Percentiles rank a stretch among this genome's conserved stretches.
Evolutionary conservation across 106 monocot genomes (phyloP).

Genomic region (Dioscorea dumetorum): DNA sequence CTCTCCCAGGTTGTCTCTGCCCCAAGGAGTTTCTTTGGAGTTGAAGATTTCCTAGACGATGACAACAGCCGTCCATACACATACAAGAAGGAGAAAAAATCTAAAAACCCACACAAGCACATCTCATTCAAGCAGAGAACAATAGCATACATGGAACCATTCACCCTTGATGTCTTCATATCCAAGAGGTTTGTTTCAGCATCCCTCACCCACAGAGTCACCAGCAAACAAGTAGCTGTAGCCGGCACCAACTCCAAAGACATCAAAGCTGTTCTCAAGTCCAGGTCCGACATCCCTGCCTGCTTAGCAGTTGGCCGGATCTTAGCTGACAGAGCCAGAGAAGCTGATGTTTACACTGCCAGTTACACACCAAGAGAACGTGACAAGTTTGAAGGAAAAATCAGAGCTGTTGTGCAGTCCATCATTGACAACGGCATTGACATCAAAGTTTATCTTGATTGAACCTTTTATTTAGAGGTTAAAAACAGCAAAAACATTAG

Average conservation of each 20-base stretch:
- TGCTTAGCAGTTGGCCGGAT: constrained; percentile 74
- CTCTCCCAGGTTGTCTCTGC: constrained; percentile 28
- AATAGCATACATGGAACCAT: constrained; percentile 90
- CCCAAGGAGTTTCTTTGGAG: constrained; percentile 89
- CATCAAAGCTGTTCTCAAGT: constrained; percentile 71
- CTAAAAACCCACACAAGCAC: constrained; percentile 80
- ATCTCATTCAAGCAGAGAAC: constrained; percentile 88
- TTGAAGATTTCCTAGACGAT: constrained; percentile 88
- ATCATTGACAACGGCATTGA: constrained; percentile 88
- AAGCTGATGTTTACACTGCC: constrained; percentile 84
- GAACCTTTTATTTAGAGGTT: constrained; percentile 2
- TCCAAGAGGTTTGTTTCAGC: constrained; percentile 94
- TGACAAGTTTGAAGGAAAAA: constrained; percentile 96
- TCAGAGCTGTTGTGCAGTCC: constrained; percentile 82
- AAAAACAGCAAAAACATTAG: no score
- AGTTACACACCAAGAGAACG: constrained; percentile 73
- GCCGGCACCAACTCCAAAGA: constrained; percentile 97
- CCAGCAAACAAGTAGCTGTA: constrained; percentile 90
- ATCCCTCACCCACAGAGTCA: constrained; percentile 78
- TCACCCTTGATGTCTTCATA: constrained; percentile 84
- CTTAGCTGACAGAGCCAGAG: constrained; percentile 73
- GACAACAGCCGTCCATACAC: constrained; percentile 91
- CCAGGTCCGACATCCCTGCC: constrained; percentile 87
- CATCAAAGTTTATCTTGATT: constrained; percentile 94
- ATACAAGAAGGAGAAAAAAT: constrained; percentile 77